phyloP scores from a whole-genome alignment of 2,329 filamentous ascomycete genomes.

The Hortaea sp. region DNA sequence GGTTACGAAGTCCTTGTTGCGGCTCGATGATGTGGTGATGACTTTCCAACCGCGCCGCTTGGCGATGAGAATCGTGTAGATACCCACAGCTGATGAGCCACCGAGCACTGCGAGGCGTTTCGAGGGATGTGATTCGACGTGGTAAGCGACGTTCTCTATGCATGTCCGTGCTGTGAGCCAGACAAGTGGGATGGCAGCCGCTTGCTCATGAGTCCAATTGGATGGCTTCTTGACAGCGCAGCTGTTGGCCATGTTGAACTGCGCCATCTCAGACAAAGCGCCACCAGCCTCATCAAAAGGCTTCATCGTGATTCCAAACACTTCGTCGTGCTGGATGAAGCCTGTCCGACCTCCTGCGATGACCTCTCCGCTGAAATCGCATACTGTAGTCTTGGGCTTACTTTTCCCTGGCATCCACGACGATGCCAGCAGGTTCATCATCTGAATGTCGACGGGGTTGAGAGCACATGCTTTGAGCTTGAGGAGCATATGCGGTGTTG shows the following conservation, averaged over 20 bases:
- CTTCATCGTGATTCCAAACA: conserved; percentile 23
- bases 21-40: conserved; percentile 44
- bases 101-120: conserved; percentile 24
- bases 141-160: conserved; percentile 18
- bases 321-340: conserved; percentile 21
- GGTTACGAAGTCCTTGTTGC: conserved; percentile 47
- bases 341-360: conserved; percentile 14
- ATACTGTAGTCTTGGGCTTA: conserved; percentile 20
- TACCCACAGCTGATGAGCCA: conserved; percentile 22
- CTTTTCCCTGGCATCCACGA: conserved; percentile 16
- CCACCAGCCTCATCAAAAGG: conserved; percentile 18
- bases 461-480: conserved; percentile 24
- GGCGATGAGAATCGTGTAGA: conserved; percentile 24
- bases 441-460: conserved; percentile 28
- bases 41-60: conserved; percentile 25
- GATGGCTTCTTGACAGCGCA: conserved; percentile 20
- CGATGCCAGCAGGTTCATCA: conserved; percentile 22
- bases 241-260: conserved; percentile 16
- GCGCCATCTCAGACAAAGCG: conserved; percentile 19
- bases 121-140: conserved; percentile 12
- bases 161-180: conserved; percentile 25
- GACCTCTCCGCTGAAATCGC: conserved; percentile 24
- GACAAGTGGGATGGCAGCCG: conserved; percentile 22
- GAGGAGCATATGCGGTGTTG: conserved; percentile 19
- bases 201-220: conserved; percentile 21